Evolutionary conservation across 176 grass and related monocot species (phyloP).

Genomic region (Alopecurus myosuroides): DNA sequence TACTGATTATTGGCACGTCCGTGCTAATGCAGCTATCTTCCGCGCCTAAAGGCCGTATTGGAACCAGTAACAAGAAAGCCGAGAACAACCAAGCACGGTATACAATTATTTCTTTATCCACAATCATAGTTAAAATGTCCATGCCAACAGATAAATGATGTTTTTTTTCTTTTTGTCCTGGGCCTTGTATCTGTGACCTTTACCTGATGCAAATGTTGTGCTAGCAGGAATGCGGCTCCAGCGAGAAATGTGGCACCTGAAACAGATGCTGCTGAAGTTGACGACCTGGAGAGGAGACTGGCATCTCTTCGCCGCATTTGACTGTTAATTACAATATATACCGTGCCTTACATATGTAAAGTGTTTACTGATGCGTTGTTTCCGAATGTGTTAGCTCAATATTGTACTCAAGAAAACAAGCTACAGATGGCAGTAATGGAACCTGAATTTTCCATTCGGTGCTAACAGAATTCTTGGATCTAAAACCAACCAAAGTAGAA

Average conservation of each 20-base stretch:
- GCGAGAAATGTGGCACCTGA: conserved; percentile 38
- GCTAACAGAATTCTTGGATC: neutral
- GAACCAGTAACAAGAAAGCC: conserved; percentile 49
- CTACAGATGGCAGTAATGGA: neutral
- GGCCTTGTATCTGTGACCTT: neutral
- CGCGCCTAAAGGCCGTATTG: conserved; percentile 80
- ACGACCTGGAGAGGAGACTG: conserved; percentile 84
- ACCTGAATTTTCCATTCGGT: neutral
- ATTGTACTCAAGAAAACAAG: conserved; percentile 18
- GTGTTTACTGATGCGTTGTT: conserved; percentile 8
- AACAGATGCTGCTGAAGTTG: conserved; percentile 61
- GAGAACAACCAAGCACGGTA: conserved; percentile 68
- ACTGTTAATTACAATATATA: conserved; percentile 12
- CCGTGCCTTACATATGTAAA: conserved; percentile 37
- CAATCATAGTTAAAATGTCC: neutral
- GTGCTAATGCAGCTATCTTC: conserved; percentile 68
- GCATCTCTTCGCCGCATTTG: conserved; percentile 78
- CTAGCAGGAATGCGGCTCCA: conserved; percentile 36
- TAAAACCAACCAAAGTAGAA: neutral
- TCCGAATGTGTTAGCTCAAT: neutral
- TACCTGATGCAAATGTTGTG: conserved; percentile 19
- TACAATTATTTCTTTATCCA: conserved; percentile 3
- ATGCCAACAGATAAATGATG: neutral
- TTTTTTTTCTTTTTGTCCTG: neutral
- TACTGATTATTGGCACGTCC: neutral